A percentile compares a stretch with the other conserved stretches of the same genome.
phyloP scores from a whole-genome alignment of 805 yeast genomes.

The Teunomyces kruisii region DNA sequence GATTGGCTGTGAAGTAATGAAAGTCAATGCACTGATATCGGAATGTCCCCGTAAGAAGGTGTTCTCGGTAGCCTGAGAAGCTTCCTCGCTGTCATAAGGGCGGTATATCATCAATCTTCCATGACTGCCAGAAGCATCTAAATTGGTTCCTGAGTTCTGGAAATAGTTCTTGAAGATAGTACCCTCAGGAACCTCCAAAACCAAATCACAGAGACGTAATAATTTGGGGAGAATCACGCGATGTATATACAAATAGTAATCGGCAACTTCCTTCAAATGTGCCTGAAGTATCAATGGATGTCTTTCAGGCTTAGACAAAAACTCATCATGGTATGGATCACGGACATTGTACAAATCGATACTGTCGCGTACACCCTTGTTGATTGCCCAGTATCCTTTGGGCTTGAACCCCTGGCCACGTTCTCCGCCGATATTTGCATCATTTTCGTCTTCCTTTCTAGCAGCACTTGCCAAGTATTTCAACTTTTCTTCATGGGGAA shows the following conservation, averaged over 20 bases:
- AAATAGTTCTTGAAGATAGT: slow-evolving; percentile 37
- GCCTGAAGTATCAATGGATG: slow-evolving; percentile 42
- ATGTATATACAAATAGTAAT: slow-evolving; percentile 41
- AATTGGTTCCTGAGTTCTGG: slow-evolving; percentile 28
- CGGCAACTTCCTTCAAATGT: slow-evolving; percentile 40
- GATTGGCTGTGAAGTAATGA: slow-evolving; percentile 12
- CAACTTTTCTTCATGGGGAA: slow-evolving; percentile 8
- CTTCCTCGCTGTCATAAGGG: slow-evolving; percentile 9
- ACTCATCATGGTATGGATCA: slow-evolving; percentile 36
- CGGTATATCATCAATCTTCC: slow-evolving; percentile 35
- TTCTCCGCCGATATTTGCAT: slow-evolving; percentile 38
- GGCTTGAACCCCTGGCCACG: slow-evolving; percentile 51
- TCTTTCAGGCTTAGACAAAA: slow-evolving; percentile 20
- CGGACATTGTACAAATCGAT: slow-evolving; percentile 46
- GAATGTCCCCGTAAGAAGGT: slow-evolving; percentile 13
- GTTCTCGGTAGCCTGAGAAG: slow-evolving; percentile 6
- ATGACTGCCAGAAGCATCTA: slow-evolving; percentile 29
- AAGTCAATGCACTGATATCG: slow-evolving; percentile 12
- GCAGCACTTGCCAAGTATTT: slow-evolving; percentile 11
- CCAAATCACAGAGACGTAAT: slow-evolving; percentile 41
- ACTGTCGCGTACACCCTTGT: slow-evolving; percentile 42
- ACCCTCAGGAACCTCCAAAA: slow-evolving; percentile 50
- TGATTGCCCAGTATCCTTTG: slow-evolving; percentile 47
- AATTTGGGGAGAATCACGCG: slow-evolving; percentile 35
- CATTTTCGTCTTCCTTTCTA: slow-evolving; percentile 11